Evolutionary conservation across 805 yeast species (phyloP), one percentile per base, ranked within the genome.

Genomic region (Yueomyces sinensis): DNA sequence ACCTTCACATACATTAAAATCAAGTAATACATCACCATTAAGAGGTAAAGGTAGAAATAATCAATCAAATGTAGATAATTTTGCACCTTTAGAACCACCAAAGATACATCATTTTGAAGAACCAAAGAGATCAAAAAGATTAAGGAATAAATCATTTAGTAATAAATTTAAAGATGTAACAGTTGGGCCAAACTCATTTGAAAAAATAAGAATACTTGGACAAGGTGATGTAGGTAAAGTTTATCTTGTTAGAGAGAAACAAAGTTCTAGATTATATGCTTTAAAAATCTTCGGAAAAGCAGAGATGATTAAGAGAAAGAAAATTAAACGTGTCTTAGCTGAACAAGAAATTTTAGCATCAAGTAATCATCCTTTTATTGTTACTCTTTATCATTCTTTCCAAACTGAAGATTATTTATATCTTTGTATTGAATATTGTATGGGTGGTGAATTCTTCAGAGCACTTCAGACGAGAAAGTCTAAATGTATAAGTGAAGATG

Each of bases 181-280:
- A 49, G 99, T 93, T 16, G 72, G 78, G 5, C 93, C 94, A 3
- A 71, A 72, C 31, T 80, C 91, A 19, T 91, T 91, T 54, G 95
- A 87, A 44, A 89, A 84, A 53, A 72, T 91, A 35, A 74, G 82
- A 45, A 61, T 91, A n/a, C 61, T 91, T 33, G 99, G 99, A 4
- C 83, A 83, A 52, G 99, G 99, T 38, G 98, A 91, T 50, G 97
- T 91, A 27, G 99, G 99, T 3, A 87, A 84, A 54, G 99, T 91
- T 17, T 91, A 82, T 49, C 62, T 91, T 19, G 99, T 91, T 4
- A 70, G 80, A 40, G 95, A 93, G 47, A 83, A 81, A 52, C 61
- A 66, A 27, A 66, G 87, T 3, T 74, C 76, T 43, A 72, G 76
- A 43, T 59, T 86, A 24, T 91, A 76, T 53, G 99, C 99, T 5